Base-by-base conservation (phyloP, 2,329 filamentous ascomycete genomes). In the Paramyrothecium roridum region DNA sequence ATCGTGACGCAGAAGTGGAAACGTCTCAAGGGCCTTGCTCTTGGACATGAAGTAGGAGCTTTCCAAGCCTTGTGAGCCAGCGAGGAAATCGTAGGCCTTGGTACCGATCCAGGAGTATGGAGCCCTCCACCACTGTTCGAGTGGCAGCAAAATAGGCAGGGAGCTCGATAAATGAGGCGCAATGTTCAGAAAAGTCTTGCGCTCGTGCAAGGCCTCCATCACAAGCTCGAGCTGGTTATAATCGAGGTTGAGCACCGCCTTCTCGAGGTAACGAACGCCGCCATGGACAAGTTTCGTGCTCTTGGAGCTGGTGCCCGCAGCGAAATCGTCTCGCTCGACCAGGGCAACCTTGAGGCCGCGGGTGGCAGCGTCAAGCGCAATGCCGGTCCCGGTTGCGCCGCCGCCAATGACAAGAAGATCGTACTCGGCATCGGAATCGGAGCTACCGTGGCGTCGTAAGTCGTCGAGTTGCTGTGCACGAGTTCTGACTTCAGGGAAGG, bases 221-320 rank as follows among this genome's bases (percentile, higher is more conserved):
- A 95, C 90, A 49, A 95, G 82, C 67, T 87, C 79, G 67, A 91
- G 89, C 81, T 95, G 90, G 62, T 86, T 87, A 70, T 92, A 93
- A 72, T 95, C 90, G 65, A 93, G 77, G 70, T 93, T 89, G 86
- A 87, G 91, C 51, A 95, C 85, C 54, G 90, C 90, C 78, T 95
- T 95, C 72, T 95, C 90, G 56, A 95, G 79, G 69, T 93, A 95
- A 61, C 90, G 84, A 57, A 95, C 90, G 67, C 90, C 90, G 62
- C 90, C 90, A 73, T 95, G 90, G 19, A 95, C 90, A 53, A 95
- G 80, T 74, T 95, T 95, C 50, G 90, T 95, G 75, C 88, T 92
- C 77, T 93, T 93, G 72, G 88, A 91, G 76, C 88, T 92, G 45
- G 90, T 93, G 30, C 90, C 90, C 59, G 87, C 82, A 63, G 87